Conservation (phyloP, 345 rosid species). For the Abelmoschus esculentus region DNA sequence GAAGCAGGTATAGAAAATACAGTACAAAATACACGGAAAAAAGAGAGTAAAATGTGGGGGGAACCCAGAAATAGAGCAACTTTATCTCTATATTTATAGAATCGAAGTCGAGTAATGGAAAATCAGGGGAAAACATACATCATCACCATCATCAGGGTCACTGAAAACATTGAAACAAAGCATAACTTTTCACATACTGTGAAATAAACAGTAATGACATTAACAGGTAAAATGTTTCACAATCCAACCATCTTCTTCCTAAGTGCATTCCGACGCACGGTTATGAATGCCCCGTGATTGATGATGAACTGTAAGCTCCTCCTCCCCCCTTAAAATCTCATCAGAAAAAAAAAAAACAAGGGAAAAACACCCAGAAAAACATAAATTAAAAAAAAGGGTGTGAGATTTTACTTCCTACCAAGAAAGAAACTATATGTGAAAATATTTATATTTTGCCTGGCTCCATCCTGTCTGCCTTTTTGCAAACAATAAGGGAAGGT, state of each 20-base stretch:
- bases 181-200: slow-evolving; percentile 8
- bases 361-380: background rate
- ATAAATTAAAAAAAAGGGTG: slow-evolving; percentile 1
- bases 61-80: slow-evolving; percentile 6
- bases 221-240: slow-evolving; percentile 16
- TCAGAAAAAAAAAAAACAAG: background rate
- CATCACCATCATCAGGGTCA: background rate
- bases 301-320: slow-evolving; percentile 16
- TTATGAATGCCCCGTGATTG: slow-evolving; percentile 17
- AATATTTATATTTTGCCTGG: slow-evolving; percentile 36
- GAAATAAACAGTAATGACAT: slow-evolving; percentile 5
- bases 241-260: slow-evolving; percentile 14
- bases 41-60: background rate
- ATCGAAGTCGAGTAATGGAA: slow-evolving; percentile 7
- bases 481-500: slow-evolving; percentile 21
- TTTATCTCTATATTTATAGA: slow-evolving; percentile 9
- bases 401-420: slow-evolving; percentile 13
- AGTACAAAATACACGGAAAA: background rate
- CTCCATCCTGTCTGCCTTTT: slow-evolving; percentile 58
- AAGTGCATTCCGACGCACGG: slow-evolving; percentile 15
- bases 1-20: background rate
- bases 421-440: slow-evolving; percentile 7
- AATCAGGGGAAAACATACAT: slow-evolving; percentile 9
- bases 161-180: slow-evolving; percentile 11
- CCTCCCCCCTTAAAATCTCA: slow-evolving; percentile 11